Base-by-base conservation (phyloP, 441 rosid species). In the Aleurites moluccanus region DNA sequence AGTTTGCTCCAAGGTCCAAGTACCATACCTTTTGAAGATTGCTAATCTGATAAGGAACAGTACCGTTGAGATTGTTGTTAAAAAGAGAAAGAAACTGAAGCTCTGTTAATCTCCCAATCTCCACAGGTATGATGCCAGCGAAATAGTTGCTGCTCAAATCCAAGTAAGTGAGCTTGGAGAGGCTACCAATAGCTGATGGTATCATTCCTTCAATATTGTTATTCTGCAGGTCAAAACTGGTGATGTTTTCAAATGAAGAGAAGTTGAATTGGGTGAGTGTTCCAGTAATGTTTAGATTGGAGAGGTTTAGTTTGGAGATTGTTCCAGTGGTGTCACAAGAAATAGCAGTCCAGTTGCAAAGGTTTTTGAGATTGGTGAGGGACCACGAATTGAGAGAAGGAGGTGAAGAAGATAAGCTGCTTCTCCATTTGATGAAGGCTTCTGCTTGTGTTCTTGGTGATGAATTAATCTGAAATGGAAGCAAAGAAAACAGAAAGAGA, bases 361-460 rank as follows among this genome's bases (percentile, higher is more conserved):
- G 86, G 57, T 49, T 83, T 77, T 35, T 59, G 80, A 84, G 20
- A 80, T 85, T 85, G 80, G 83, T 6, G 35, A 70, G 69, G 15
- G 91, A 82, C 94, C 94, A 90, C 13, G 94, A 87, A 73, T 61
- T 60, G 18, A 86, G 84, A 53, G 76, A 59, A 78, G 83, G 30
- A 10, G 83, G 83, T 18, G 77, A 40, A 28, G 67, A 74, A 38
- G 50, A 14, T 7, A 90, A 72, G 74, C 65, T 79, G 83, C 63
- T 70, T 80, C 83, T 88, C 88, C 90, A 90, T 70, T 55, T 78
- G 78, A 87, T 27, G 23, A 90, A 91, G 75, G 89, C 91, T 71
- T 81, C 80, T 11, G 89, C 92, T 80, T 90, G 92, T 8, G 79
- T 53, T 75, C 72, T 79, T 67, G 85, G 83, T 7, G 88, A 83